These are phyloP conservation scores for Fusarium odoratissimum DNA, from an alignment of 2,329 filamentous ascomycete genomes.

Conservation along the genomic window DNA sequence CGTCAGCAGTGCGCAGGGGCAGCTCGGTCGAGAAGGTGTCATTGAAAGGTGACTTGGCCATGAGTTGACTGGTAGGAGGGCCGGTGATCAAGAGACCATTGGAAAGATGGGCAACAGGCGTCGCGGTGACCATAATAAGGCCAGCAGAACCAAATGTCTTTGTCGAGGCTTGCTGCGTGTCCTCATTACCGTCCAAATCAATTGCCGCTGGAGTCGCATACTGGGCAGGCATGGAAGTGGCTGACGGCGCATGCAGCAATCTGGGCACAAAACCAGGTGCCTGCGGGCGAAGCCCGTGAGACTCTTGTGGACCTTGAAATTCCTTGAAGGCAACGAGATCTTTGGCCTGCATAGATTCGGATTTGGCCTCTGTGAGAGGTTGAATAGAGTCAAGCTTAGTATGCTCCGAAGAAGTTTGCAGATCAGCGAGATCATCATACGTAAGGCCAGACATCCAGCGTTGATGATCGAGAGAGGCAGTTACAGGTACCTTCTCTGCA, in stretches of 20 bases:
- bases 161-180: neutral
- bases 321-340: neutral
- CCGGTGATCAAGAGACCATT: slow-evolving; percentile 17
- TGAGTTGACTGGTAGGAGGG: slow-evolving; percentile 22
- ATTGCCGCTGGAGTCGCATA: neutral
- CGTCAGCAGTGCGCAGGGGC: neutral
- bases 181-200: neutral
- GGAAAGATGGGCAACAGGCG: neutral
- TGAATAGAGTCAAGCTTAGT: neutral
- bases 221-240: neutral
- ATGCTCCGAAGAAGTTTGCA: neutral
- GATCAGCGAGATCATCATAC: neutral
- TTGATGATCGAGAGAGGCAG: slow-evolving; percentile 59
- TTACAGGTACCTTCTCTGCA: slow-evolving; percentile 48
- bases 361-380: neutral
- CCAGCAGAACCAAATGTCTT: neutral
- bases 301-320: slow-evolving; percentile 26
- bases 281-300: slow-evolving; percentile 32
- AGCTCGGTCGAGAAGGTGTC: neutral
- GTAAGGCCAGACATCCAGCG: slow-evolving; percentile 53
- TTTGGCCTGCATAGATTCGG: neutral
- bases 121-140: neutral
- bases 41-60: slow-evolving; percentile 12
- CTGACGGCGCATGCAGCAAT: neutral
- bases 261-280: slow-evolving; percentile 25